phyloP scores from a whole-genome alignment of 2,329 filamentous ascomycete genomes.

The Beauveria brongniartii region DNA sequence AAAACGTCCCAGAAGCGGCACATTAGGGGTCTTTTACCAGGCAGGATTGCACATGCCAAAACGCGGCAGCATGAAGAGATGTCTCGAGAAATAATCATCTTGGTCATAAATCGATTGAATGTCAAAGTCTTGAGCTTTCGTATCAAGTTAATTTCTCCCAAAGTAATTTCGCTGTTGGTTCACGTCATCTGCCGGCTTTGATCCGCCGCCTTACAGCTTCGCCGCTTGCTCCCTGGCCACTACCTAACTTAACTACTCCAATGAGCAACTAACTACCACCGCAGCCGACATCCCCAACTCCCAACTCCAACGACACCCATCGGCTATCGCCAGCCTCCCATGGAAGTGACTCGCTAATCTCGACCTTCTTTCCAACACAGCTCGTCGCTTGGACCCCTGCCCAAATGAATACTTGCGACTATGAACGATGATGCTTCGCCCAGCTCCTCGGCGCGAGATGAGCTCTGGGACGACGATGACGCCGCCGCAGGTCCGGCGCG shows the following conservation, averaged over 20 bases:
- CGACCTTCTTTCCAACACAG: neutral
- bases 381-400: constrained; percentile 10
- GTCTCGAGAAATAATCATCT: no score
- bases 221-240: no score
- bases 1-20: neutral
- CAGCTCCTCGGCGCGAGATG: constrained; percentile 28
- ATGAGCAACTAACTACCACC: neutral
- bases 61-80: neutral
- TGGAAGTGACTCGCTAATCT: neutral
- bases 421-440: constrained; percentile 45
- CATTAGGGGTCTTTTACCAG: neutral
- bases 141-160: neutral
- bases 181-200: neutral
- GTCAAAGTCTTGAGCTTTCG: no score
- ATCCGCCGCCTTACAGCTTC: no score
- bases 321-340: neutral
- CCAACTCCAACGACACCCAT: neutral
- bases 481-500: neutral
- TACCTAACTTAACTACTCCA: no score
- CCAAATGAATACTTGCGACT: constrained; percentile 30
- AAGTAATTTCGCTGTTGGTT: neutral
- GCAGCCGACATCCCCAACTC: neutral
- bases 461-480: neutral
- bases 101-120: no score
- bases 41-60: neutral